Evolutionary conservation across 805 yeast species (phyloP), one percentile per base, ranked within the genome.

Genomic region (Pichia kluyveri): DNA sequence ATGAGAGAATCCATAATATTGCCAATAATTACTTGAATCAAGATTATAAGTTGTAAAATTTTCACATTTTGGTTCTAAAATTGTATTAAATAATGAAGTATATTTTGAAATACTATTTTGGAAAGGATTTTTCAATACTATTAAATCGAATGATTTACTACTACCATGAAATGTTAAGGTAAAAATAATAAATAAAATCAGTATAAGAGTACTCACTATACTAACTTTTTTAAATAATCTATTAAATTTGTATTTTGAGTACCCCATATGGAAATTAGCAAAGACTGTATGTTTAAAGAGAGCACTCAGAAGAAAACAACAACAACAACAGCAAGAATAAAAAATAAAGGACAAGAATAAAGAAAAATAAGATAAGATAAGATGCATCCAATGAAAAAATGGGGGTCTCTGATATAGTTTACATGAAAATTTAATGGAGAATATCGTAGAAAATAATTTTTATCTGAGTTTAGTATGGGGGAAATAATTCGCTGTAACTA

Each of bases 1-100:
- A 43, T 60, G 56, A 11, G 57, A 57, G 38, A 59, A 63, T 4
- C 68, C 68, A 46, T 61, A 64, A 46, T 58, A 60, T 41, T 63
- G 67, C 63, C 63, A 62, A 50, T 56, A 59, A 8, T 49, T 42
- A n/a, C 56, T 47, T 1, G 61, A 40, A 3, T 55, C 49, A 18
- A 48, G 23, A 14, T 48, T 53, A 50, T 63, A 62, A 6, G 56
- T 51, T n/a, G 56, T 55, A 17, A 64, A 53, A 38, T 53, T 49
- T 39, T 57, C 60, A 45, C 65, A 63, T 4, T 44, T 41, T 0
- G 66, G 67, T 17, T 41, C 45, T 40, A 60, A 43, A 10, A 23
- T 14, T 4, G 42, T 34, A 3, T 31, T 9, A 17, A 45, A 49
- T 9, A 49, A 8, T 32, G 27, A 14, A 18, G 51, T 49, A 15